phyloP scores from a whole-genome alignment of 2,329 filamentous ascomycete genomes.

The Phialocephala subalpina region DNA sequence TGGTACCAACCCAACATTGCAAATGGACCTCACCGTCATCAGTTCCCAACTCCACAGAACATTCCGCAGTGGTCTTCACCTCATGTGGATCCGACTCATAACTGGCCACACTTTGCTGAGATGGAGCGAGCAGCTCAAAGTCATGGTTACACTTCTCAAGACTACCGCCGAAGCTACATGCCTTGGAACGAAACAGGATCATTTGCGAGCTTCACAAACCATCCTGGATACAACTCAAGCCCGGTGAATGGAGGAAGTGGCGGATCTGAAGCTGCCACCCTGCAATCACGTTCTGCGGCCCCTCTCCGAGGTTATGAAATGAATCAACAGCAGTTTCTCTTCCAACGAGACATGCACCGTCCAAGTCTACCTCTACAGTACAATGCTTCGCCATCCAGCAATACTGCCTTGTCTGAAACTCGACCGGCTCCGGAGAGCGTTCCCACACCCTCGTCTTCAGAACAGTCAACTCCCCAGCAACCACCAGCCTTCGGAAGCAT shows the following conservation, averaged over 20 bases:
- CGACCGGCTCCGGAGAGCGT: not conserved
- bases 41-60: not conserved
- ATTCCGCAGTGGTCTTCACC: not conserved
- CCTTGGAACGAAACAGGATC: not conserved
- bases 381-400: not conserved
- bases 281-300: not conserved
- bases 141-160: not conserved
- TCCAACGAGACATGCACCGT: not conserved
- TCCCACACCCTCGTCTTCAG: not conserved
- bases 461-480: not conserved
- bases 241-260: not conserved
- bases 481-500: not conserved
- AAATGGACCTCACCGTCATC: not conserved
- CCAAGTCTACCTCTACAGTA: not conserved
- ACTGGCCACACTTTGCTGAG: slow-evolving; percentile 3
- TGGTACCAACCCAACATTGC: slow-evolving; percentile 6
- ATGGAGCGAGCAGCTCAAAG: not conserved
- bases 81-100: not conserved
- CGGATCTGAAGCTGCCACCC: not conserved
- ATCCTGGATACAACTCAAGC: not conserved
- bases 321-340: not conserved
- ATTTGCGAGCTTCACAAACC: not conserved
- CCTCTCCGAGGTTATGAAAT: not conserved
- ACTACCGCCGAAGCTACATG: not conserved
- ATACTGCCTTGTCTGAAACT: not conserved